Conservation (phyloP, 768 basidiomycete species). For the Rhodotorula paludigena region DNA sequence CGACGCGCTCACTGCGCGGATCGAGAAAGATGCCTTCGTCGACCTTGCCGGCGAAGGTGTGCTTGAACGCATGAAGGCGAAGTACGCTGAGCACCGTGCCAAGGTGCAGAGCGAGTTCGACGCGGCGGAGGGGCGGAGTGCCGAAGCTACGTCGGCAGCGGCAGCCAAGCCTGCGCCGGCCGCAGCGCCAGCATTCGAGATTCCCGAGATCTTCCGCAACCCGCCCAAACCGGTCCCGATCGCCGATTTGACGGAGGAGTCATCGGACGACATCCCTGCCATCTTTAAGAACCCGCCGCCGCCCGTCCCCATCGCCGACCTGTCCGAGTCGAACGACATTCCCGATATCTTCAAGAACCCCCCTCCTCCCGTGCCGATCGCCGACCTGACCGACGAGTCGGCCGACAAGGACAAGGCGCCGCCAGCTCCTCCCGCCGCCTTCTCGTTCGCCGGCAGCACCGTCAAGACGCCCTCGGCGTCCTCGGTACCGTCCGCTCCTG, state of each 20-base stretch:
- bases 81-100: slow-evolving; percentile 25
- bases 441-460: slow-evolving; percentile 26
- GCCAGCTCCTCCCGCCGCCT: slow-evolving; percentile 21
- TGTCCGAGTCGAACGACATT: neutral
- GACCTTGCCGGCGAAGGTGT: slow-evolving; percentile 7
- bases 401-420: neutral
- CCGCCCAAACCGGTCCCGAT: slow-evolving; percentile 17
- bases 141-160: neutral
- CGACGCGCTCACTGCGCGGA: slow-evolving; percentile 12
- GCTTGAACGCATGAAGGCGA: slow-evolving; percentile 10
- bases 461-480: slow-evolving; percentile 1
- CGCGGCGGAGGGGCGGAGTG: neutral
- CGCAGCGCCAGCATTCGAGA: neutral
- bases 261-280: neutral
- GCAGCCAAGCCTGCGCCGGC: neutral
- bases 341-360: slow-evolving; percentile 19
- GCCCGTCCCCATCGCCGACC: slow-evolving; percentile 6
- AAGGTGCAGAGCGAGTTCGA: slow-evolving; percentile 20
- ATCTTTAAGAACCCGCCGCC: slow-evolving; percentile 13
- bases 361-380: slow-evolving; percentile 9
- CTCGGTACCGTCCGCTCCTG: neutral
- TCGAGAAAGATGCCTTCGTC: slow-evolving; percentile 33
- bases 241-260: slow-evolving; percentile 6
- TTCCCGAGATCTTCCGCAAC: slow-evolving; percentile 12
- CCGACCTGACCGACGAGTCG: neutral